Evolutionary conservation across 352 stramenopile species (phyloP).

Genomic region (Pythium dissotocum): DNA sequence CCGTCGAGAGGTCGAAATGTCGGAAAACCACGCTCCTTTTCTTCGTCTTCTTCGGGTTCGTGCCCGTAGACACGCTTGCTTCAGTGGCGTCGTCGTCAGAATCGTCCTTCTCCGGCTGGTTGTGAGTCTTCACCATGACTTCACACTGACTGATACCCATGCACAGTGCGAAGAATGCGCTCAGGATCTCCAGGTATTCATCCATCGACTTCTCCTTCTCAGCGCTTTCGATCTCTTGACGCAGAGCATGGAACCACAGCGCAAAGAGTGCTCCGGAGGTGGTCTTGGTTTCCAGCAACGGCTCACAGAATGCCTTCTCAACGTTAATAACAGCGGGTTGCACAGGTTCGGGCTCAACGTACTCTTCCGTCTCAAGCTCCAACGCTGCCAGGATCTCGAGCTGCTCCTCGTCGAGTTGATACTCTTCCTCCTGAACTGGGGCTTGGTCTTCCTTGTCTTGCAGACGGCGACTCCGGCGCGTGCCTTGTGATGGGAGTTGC

Average conservation of each 20-base stretch:
- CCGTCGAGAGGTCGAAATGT: constrained; percentile 64
- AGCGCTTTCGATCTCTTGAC: constrained; percentile 9
- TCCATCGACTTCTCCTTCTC: background rate
- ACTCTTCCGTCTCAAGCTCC: background rate
- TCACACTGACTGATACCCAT: constrained; percentile 18
- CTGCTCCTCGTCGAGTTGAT: background rate
- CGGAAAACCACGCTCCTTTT: constrained; percentile 48
- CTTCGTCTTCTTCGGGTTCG: constrained; percentile 2
- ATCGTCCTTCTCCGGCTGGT: background rate
- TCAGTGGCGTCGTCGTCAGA: background rate
- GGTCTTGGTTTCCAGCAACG: constrained; percentile 21
- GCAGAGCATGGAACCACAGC: constrained; percentile 26
- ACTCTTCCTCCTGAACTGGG: background rate
- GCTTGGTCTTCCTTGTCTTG: background rate
- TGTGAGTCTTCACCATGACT: constrained; percentile 9
- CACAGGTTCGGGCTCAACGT: background rate
- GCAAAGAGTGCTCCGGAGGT: constrained; percentile 25
- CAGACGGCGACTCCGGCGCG: constrained; percentile 15
- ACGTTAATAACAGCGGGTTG: constrained; percentile 12
- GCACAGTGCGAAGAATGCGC: constrained; percentile 8
- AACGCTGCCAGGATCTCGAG: background rate
- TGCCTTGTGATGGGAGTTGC: background rate
- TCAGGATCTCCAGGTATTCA: constrained; percentile 13
- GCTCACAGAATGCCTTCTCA: constrained; percentile 14
- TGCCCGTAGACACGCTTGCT: background rate